phyloP scores from a whole-genome alignment of 495 filamentous ascomycete species.

The Clohesyomyces aquaticus region DNA sequence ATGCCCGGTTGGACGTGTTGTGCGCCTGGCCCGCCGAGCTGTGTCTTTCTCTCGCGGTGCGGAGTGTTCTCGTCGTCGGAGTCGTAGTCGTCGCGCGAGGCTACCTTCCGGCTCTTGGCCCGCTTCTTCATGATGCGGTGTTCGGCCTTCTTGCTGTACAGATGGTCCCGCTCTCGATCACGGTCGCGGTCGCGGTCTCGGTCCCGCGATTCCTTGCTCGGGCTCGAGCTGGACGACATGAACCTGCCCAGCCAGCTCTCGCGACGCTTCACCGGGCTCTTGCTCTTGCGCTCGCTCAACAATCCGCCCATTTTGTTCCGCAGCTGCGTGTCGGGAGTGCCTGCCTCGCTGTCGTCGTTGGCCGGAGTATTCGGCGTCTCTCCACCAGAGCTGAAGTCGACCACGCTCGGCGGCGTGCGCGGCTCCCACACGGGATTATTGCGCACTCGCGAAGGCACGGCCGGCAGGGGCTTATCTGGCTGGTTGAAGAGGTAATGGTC shows the following conservation, averaged over 20 bases:
- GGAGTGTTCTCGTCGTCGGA: conserved; percentile 4
- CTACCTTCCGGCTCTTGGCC: conserved; percentile 16
- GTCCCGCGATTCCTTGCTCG: conserved; percentile 25
- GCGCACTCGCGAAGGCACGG: conserved; percentile 74
- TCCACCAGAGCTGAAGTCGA: conserved; percentile 71
- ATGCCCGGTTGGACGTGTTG: conserved; percentile 17
- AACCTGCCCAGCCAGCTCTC: conserved; percentile 17
- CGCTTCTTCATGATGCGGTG: conserved; percentile 36
- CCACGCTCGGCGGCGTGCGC: conserved; percentile 65
- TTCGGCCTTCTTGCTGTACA: conserved; percentile 35
- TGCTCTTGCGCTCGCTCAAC: conserved; percentile 15
- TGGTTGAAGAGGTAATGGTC: conserved; percentile 51
- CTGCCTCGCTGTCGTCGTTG: conserved; percentile 66
- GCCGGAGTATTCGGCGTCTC: conserved; percentile 76
- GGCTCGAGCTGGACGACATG: conserved; percentile 20
- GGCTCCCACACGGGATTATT: conserved; percentile 58
- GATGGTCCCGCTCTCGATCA: neutral
- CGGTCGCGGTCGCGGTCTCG: neutral
- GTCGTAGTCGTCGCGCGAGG: conserved; percentile 11
- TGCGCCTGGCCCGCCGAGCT: too few species aligned
- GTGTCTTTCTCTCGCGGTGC: too few species aligned
- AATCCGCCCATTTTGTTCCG: conserved; percentile 47
- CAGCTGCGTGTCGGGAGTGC: conserved; percentile 63
- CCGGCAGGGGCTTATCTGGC: conserved; percentile 42
- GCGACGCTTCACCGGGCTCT: conserved; percentile 22